Base-by-base conservation (phyloP, 176 grass and related monocot species). In the Avena sativa region DNA sequence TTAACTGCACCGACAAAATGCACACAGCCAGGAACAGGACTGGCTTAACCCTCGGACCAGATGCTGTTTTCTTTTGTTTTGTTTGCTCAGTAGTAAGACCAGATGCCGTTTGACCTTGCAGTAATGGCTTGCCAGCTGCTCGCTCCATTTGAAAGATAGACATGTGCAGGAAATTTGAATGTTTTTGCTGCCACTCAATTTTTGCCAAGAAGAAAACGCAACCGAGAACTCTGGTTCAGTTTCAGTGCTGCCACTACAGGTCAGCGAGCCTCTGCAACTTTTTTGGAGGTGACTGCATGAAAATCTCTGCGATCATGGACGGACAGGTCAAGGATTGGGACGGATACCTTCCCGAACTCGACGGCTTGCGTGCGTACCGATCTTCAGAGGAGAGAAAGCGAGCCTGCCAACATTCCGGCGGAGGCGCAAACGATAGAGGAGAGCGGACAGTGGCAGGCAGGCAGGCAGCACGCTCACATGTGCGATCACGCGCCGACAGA, bases 331-430 rank as follows among this genome's bases (percentile, higher is more conserved):
- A 57, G 71, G 49, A 67, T 68, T 53, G 46, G 20, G 40, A 43
- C 0, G 40, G 88, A 74, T 62, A 80, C 68, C 81, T 85, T 85
- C 81, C 81, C 79, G 17, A 85, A 91, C 76, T 81, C 1, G 81
- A 75, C 85, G 4, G 20, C 89, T 69, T 65, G 75, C 59, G 74
- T 19, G 48, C 14, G 79, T 53, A 17, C 21, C 9, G 25, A 16
- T 17, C 60, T 68, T 70, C 69, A 67, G 85, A 87, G 74, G 43
- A 38, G 81, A 16, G 81, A 91, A 81, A 88, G 89, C 15, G 12
- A 75, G 15, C 38, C 69, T 44, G 77, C 52, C 60, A 71, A 60
- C 76, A 78, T 65, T 46, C 86, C 46, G 46, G 46, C 82, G 21
- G 21, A 85, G 43, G 63, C 43, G 26, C 65, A 28, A 44, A 80